A percentile compares a stretch with the other conserved stretches of the same genome.
These are phyloP conservation scores for Penicillium malachiteum DNA, from an alignment of 495 filamentous ascomycete genomes.

Conservation along the genomic window DNA sequence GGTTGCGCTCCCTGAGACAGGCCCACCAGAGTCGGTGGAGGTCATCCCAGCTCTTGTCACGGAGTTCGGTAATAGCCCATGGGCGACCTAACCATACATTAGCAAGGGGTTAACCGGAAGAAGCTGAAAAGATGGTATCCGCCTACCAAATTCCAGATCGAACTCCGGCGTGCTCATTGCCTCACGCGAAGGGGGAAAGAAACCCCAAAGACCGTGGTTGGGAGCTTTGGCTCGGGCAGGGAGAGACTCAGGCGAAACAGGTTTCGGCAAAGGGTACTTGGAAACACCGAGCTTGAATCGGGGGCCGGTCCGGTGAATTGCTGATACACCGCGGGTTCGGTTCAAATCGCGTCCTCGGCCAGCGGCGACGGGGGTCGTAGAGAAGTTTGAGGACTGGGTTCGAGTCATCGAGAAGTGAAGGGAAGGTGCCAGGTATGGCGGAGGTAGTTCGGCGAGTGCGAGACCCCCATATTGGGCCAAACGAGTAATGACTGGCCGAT, in stretches of 20 bases:
- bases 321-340: slow-evolving; percentile 71
- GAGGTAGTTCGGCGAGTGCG: slow-evolving; percentile 40
- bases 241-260: slow-evolving; percentile 54
- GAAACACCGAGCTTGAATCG: slow-evolving; percentile 66
- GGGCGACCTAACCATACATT: slow-evolving; percentile 55
- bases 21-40: slow-evolving; percentile 92
- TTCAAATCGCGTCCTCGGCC: slow-evolving; percentile 42
- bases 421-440: slow-evolving; percentile 45
- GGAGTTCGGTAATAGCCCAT: slow-evolving; percentile 87
- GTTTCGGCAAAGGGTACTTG: slow-evolving; percentile 71
- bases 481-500: slow-evolving; percentile 37
- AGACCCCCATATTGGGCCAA: slow-evolving; percentile 35
- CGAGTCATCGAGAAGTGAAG: slow-evolving; percentile 39
- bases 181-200: slow-evolving; percentile 70
- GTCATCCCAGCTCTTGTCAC: slow-evolving; percentile 89
- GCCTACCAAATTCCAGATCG: slow-evolving; percentile 63
- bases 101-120: neutral
- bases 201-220: slow-evolving; percentile 90
- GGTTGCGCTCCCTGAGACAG: slow-evolving; percentile 89
- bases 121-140: neutral
- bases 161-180: slow-evolving; percentile 67
- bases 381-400: slow-evolving; percentile 46
- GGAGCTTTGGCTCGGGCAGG: slow-evolving; percentile 47
- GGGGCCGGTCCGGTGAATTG: slow-evolving; percentile 73
- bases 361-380: slow-evolving; percentile 38